Conservation (phyloP, 2,329 filamentous ascomycete species). For the Sclerotinia borealis region DNA sequence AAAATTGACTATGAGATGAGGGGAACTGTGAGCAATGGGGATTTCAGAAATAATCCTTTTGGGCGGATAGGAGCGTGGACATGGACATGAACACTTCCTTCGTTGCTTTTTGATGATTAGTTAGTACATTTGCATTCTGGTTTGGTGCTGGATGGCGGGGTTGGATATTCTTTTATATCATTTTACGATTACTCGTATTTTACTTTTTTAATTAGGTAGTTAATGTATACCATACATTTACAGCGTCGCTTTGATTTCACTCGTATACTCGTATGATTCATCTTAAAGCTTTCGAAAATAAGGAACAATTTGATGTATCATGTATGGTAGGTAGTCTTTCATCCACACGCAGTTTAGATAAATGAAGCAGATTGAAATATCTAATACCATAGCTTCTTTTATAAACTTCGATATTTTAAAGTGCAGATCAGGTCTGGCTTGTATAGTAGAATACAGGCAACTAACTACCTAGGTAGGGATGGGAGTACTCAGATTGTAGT, state of each 20-base stretch:
- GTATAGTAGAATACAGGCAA: no score
- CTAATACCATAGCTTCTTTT: no score
- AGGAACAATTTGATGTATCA: no score
- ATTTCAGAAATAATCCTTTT: not conserved
- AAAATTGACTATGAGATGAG: not conserved
- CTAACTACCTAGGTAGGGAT: no score
- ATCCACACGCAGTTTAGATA: no score
- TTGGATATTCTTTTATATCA: not conserved
- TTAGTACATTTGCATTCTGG: not conserved
- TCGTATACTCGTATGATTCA: not conserved
- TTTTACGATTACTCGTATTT: not conserved
- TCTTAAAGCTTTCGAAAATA: no score
- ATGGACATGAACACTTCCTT: not conserved
- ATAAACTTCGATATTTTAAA: no score
- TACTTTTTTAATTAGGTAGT: not conserved
- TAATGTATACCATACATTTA: not conserved
- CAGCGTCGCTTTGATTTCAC: not conserved
- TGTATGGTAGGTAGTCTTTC: no score
- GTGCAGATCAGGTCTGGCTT: no score
- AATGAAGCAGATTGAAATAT: no score
- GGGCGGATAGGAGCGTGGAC: not conserved
- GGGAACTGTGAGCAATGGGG: not conserved
- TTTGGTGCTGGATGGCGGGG: not conserved
- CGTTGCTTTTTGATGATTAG: not conserved
- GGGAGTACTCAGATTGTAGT: no score